Percentiles rank a stretch among this genome's conserved stretches.
These are phyloP conservation scores for Pichia eremophila DNA, from an alignment of 805 yeast species.

Conservation along the genomic window DNA sequence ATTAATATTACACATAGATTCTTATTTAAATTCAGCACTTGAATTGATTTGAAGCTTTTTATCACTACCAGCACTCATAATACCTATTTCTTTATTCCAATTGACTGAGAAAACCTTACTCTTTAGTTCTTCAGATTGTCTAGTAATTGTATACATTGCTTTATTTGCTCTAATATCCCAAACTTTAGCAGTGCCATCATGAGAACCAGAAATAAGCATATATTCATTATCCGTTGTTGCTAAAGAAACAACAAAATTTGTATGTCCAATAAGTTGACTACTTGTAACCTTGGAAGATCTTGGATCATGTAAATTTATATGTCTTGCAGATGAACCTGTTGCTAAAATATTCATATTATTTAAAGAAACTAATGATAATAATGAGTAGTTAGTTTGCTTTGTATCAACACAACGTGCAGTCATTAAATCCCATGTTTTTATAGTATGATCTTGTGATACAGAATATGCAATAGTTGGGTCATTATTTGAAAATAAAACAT, in stretches of 20 bases:
- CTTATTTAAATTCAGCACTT: slow-evolving; percentile 19
- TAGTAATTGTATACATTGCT: slow-evolving; percentile 70
- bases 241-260: slow-evolving; percentile 78
- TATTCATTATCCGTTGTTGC: slow-evolving; percentile 71
- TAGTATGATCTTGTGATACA: slow-evolving; percentile 90
- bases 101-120: slow-evolving; percentile 76
- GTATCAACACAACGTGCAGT: slow-evolving; percentile 83
- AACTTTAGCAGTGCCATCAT: slow-evolving; percentile 88
- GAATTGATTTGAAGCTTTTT: slow-evolving; percentile 80
- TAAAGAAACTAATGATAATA: slow-evolving; percentile 65
- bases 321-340: slow-evolving; percentile 97
- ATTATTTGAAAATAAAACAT: slow-evolving; percentile 58
- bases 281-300: slow-evolving; percentile 61
- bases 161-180: slow-evolving; percentile 92
- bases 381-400: slow-evolving; percentile 74
- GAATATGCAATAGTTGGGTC: slow-evolving; percentile 86
- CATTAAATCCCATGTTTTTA: slow-evolving; percentile 93
- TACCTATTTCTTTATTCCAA: slow-evolving; percentile 75
- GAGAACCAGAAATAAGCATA: slow-evolving; percentile 83
- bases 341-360: slow-evolving; percentile 64
- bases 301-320: slow-evolving; percentile 89
- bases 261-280: slow-evolving; percentile 76
- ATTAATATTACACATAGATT: not conserved
- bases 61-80: slow-evolving; percentile 90
- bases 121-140: slow-evolving; percentile 49